Evolutionary conservation across 106 monocot species (phyloP), one percentile per base, ranked within the genome.

Genomic region (Triglochin maritima): DNA sequence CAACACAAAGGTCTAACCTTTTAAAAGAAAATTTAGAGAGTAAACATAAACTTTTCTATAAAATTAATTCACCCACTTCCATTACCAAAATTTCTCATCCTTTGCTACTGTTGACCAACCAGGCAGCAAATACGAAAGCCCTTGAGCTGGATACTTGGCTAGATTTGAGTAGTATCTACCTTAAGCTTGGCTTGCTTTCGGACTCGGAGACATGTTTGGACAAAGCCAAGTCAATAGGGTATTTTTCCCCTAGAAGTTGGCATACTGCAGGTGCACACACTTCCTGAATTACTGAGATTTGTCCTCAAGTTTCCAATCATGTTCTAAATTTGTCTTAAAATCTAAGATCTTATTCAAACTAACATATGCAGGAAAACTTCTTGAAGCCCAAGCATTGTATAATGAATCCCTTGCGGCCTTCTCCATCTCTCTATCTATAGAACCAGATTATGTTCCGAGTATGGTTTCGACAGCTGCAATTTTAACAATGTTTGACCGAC

Each of bases 121-220:
- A 84, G 86, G 66, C 71, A 47, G 71, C 72, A 70, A 54, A 58
- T 14, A 44, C 47, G 17, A 70, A 47, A 71, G 48, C 57, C 58
- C 46, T 87, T 41, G 94, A 94, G 79, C 73, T 73, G 71, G 89
- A 94, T 59, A 63, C 82, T 51, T 94, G 94, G 94, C 57, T 84
- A 46, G 82, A 94, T 64, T 81, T 94, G 82, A 66, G 84, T 45
- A 63, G 67, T 5, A 78, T 94, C 16, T 94, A 94, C 67, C 64
- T 60, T 56, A 83, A 81, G 45, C 75, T 87, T 55, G 82, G 65
- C 47, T 74, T 80, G 49, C 78, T 76, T 75, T 13, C 46, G 47
- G 87, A 94, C 58, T 82, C 94, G 67, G 69, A 75, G 44, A 51
- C 81, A 58, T 94, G 94, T 60, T 75, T 94, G 50, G 72, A 80